Percentiles rank a stretch among this genome's conserved stretches.
Conservation (phyloP, 371 early-diverging fungal species). For the Circinella minor region DNA sequence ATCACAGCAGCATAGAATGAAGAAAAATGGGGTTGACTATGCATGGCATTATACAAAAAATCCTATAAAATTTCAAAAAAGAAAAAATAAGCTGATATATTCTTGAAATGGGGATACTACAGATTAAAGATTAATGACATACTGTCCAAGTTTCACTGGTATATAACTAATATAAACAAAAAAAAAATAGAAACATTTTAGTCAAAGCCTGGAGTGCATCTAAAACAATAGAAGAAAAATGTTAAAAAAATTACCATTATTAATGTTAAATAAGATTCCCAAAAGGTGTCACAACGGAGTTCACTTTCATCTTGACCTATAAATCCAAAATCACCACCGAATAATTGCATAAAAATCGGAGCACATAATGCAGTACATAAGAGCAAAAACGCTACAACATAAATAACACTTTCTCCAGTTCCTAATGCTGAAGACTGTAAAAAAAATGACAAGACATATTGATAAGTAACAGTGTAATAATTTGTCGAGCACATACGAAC, state of each 20-base stretch:
- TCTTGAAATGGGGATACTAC: neutral
- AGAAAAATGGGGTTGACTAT: slow-evolving; percentile 51
- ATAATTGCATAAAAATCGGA: slow-evolving; percentile 53
- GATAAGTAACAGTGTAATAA: too few species aligned
- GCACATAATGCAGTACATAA: slow-evolving; percentile 45
- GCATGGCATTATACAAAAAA: slow-evolving; percentile 57
- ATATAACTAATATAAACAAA: slow-evolving; percentile 37
- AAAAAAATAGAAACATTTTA: neutral
- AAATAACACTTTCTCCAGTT: slow-evolving; percentile 51
- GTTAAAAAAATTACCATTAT: slow-evolving; percentile 43
- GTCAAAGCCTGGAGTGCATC: too few species aligned
- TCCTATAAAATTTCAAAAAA: slow-evolving; percentile 21
- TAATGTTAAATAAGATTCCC: slow-evolving; percentile 49
- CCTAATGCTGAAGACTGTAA: slow-evolving; percentile 46
- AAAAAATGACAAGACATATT: too few species aligned
- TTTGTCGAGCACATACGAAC: too few species aligned
- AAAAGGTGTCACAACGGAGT: slow-evolving; percentile 51
- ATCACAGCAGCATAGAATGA: slow-evolving; percentile 53
- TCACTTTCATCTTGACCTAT: slow-evolving; percentile 24
- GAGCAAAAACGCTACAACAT: slow-evolving; percentile 47
- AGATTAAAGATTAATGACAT: slow-evolving; percentile 7
- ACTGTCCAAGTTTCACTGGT: slow-evolving; percentile 68
- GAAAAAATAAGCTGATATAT: neutral
- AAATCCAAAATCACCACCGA: slow-evolving; percentile 50
- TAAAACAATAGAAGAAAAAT: too few species aligned